Percentiles rank a stretch among this genome's conserved stretches.
Evolutionary conservation across 768 basidiomycete species (phyloP).

Genomic region (Exidia glandulosa): DNA sequence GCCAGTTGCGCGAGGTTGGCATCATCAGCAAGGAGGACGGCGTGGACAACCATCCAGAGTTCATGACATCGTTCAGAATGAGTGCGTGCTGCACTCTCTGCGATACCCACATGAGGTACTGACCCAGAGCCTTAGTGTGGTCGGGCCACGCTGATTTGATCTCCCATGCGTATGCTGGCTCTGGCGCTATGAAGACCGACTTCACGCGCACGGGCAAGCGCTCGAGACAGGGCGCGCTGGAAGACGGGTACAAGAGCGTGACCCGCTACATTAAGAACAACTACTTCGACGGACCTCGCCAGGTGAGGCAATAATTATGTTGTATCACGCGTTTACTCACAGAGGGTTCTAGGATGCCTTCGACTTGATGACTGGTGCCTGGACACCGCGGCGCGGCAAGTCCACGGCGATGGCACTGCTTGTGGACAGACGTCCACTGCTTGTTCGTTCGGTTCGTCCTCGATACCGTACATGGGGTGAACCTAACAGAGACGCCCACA

Average conservation of each 20-base stretch:
- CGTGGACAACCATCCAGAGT: conserved; percentile 72
- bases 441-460: conserved; percentile 66
- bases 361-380: conserved; percentile 85
- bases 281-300: conserved; percentile 88
- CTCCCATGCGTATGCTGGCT: conserved; percentile 84
- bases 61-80: conserved; percentile 58
- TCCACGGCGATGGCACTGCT: conserved; percentile 60
- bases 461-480: not conserved
- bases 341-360: conserved; percentile 70
- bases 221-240: conserved; percentile 63
- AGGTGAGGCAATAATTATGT: conserved; percentile 33
- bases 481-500: conserved; percentile 19
- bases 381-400: conserved; percentile 64
- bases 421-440: conserved; percentile 67
- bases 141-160: conserved; percentile 92
- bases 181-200: conserved; percentile 92
- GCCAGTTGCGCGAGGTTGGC: conserved; percentile 63
- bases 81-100: not conserved
- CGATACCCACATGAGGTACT: not conserved
- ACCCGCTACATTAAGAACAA: conserved; percentile 92
- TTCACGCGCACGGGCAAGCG: conserved; percentile 90
- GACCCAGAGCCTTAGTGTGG: conserved; percentile 57
- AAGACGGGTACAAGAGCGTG: conserved; percentile 78
- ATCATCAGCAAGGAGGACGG: conserved; percentile 53
- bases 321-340: not conserved